phyloP scores from a whole-genome alignment of 345 rosid genomes.

The Eucalyptus erythrocorys region DNA sequence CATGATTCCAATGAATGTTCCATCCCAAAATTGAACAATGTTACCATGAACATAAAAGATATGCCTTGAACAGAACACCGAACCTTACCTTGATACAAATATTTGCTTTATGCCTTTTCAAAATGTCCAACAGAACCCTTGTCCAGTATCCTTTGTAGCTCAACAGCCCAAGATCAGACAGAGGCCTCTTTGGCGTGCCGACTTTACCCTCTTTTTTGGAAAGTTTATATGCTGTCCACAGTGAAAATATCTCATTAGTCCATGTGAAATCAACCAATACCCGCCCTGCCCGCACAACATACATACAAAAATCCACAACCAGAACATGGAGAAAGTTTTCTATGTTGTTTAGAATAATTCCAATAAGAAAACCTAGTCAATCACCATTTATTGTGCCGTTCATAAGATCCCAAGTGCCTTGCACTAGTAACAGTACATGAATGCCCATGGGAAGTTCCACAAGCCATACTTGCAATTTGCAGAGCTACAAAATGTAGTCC shows the following conservation, averaged over 20 bases:
- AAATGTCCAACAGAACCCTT: conserved; percentile 80
- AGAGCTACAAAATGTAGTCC: not conserved
- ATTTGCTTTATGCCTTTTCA: conserved; percentile 96
- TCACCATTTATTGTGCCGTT: not conserved
- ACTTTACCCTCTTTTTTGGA: too few species aligned
- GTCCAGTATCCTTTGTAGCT: conserved; percentile 99
- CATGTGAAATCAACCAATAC: not conserved
- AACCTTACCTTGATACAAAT: conserved; percentile 82
- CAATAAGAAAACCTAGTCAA: not conserved
- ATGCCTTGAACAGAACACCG: not conserved
- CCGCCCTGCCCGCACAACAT: not conserved
- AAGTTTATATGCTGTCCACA: conserved; percentile 80
- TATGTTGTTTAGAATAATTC: not conserved
- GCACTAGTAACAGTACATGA: not conserved
- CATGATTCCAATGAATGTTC: not conserved
- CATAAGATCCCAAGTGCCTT: not conserved
- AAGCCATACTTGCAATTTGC: not conserved
- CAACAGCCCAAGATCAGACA: conserved; percentile 87
- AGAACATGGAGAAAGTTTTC: not conserved
- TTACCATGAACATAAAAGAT: too few species aligned
- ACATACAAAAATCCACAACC: not conserved
- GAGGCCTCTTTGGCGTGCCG: conserved; percentile 98
- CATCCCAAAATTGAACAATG: not conserved
- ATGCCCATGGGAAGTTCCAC: not conserved
- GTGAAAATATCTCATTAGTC: not conserved